Evolutionary conservation across 768 basidiomycete genomes (phyloP).

Genomic region (Suillus discolor): DNA sequence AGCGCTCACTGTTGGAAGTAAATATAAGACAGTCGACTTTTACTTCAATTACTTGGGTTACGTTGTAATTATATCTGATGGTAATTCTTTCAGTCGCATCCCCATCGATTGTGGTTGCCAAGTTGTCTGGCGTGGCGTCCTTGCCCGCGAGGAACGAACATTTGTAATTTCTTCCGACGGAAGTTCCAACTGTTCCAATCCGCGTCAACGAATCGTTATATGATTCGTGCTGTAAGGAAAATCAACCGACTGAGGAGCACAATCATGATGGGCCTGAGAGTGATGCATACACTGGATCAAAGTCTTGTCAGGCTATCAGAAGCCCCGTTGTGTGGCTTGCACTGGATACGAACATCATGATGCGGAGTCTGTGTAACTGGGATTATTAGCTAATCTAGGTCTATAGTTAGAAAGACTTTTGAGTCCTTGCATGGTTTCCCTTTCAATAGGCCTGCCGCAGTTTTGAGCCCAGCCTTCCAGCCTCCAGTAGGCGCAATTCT

Average conservation of each 20-base stretch:
- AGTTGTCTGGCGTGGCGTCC: not conserved
- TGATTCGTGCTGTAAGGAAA: not conserved
- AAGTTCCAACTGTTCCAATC: not conserved
- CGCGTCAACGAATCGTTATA: not conserved
- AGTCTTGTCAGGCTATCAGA: not conserved
- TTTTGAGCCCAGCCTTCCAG: not conserved
- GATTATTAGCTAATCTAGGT: too few species aligned
- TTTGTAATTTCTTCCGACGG: not conserved
- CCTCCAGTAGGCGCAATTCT: not conserved
- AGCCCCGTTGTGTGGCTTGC: too few species aligned
- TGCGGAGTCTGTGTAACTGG: too few species aligned
- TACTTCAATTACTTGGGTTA: not conserved
- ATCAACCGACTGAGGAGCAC: too few species aligned
- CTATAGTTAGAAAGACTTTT: too few species aligned
- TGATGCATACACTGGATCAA: not conserved
- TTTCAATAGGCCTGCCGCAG: not conserved
- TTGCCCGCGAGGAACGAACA: not conserved
- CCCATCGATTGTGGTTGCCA: too few species aligned
- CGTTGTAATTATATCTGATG: too few species aligned
- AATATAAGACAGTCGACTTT: not conserved
- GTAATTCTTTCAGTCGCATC: too few species aligned
- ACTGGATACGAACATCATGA: too few species aligned
- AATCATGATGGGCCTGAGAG: not conserved
- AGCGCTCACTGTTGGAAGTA: not conserved
- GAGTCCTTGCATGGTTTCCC: too few species aligned